Conservation (phyloP, 2,329 filamentous ascomycete genomes). For the Aureobasidium sp. region DNA sequence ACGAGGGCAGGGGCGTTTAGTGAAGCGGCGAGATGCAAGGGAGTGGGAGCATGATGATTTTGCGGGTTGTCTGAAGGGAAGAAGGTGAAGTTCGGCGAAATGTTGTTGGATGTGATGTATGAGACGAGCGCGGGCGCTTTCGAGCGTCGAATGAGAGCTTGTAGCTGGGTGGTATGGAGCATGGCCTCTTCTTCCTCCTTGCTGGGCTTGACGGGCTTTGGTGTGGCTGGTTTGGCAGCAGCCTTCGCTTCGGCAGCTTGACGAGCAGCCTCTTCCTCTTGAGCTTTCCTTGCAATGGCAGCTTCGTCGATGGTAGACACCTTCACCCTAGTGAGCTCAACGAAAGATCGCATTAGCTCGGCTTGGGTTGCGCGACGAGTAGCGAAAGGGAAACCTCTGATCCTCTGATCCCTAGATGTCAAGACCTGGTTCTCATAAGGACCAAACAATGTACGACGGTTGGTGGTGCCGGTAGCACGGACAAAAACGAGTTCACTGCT, state of each 20-base stretch:
- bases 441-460: constrained; percentile 78
- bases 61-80: constrained; percentile 56
- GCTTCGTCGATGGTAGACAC: constrained; percentile 62
- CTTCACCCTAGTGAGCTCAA: constrained; percentile 87
- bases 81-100: constrained; percentile 67
- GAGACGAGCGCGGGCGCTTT: constrained; percentile 81
- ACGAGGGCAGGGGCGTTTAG: constrained; percentile 72
- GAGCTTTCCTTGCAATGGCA: constrained; percentile 30
- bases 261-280: constrained; percentile 21
- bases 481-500: constrained; percentile 80
- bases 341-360: constrained; percentile 88
- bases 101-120: constrained; percentile 69
- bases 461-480: constrained; percentile 78
- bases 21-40: constrained; percentile 77
- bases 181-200: constrained; percentile 77
- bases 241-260: constrained; percentile 17
- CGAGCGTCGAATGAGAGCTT: constrained; percentile 77
- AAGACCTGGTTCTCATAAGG: constrained; percentile 86
- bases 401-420: constrained; percentile 65
- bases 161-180: constrained; percentile 81
- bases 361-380: constrained; percentile 86
- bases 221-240: constrained; percentile 35
- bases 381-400: constrained; percentile 87
- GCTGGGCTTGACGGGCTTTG: constrained; percentile 45
- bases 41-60: constrained; percentile 72